Evolutionary conservation across 2,329 filamentous ascomycete species (phyloP).

Genomic region (Pseudogymnoascus pannorum): DNA sequence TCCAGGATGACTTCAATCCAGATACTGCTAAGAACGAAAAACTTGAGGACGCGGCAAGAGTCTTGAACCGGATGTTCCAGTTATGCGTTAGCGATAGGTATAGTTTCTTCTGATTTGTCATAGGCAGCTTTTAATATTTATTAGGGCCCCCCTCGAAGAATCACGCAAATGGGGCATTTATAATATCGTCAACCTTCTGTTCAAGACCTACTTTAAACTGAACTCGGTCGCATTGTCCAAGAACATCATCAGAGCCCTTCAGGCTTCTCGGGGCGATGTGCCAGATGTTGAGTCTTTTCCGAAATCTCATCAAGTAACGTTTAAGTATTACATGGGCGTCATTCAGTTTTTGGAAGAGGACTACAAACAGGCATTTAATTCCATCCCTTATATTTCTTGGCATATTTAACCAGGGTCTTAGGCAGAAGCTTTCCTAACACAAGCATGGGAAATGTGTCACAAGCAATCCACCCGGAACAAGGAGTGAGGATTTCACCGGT

Average conservation of each 20-base stretch:
- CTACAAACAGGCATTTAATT: slow-evolving; percentile 60
- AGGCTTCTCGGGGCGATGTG: slow-evolving; percentile 72
- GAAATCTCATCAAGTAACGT: slow-evolving; percentile 85
- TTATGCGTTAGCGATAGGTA: slow-evolving; percentile 86
- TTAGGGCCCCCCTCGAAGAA: slow-evolving; percentile 71
- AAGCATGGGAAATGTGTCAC: slow-evolving; percentile 78
- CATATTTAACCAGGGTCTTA: slow-evolving; percentile 27
- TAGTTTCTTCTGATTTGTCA: slow-evolving; percentile 13
- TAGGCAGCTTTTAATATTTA: slow-evolving; percentile 9
- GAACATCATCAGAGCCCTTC: slow-evolving; percentile 78
- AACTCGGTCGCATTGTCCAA: slow-evolving; percentile 85
- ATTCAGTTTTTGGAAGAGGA: slow-evolving; percentile 93
- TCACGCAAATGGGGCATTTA: slow-evolving; percentile 98
- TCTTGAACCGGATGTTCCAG: slow-evolving; percentile 87
- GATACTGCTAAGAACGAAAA: slow-evolving; percentile 73
- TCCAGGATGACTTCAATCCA: slow-evolving; percentile 76
- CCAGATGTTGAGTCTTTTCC: slow-evolving; percentile 74
- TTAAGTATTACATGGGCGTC: slow-evolving; percentile 92
- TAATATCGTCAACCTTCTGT: slow-evolving; percentile 86
- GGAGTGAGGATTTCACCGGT: slow-evolving; percentile 50
- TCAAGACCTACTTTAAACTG: slow-evolving; percentile 97
- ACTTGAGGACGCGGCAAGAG: slow-evolving; percentile 81
- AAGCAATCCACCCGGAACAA: slow-evolving; percentile 65
- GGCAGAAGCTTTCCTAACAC: slow-evolving; percentile 72
- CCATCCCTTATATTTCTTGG: background rate